Conservation (phyloP, 2,329 filamentous ascomycete genomes). For the Fusarium armeniacum region DNA sequence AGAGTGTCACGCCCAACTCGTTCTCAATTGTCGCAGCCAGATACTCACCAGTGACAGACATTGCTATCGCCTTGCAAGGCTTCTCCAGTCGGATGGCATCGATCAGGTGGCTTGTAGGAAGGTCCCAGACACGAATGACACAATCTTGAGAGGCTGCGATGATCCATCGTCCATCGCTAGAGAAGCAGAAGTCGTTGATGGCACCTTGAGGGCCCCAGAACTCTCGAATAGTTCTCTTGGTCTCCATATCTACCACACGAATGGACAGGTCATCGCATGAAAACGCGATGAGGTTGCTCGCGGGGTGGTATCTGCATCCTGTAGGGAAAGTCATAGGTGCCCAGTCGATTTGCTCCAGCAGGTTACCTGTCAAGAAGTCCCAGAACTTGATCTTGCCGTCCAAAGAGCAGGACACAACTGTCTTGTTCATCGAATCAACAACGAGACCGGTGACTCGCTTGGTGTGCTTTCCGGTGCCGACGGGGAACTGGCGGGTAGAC, state of each 20-base stretch:
- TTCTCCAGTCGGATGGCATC: conserved; percentile 87
- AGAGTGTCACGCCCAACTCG: conserved; percentile 89
- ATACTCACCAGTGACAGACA: conserved; percentile 92
- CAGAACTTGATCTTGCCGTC: conserved; percentile 98
- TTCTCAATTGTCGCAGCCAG: conserved; percentile 90
- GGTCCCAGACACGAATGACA: conserved; percentile 89
- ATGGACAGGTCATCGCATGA: conserved; percentile 91
- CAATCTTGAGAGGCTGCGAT: conserved; percentile 87
- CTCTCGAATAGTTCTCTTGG: conserved; percentile 90
- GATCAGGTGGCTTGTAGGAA: conserved; percentile 94
- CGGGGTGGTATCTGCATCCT: conserved; percentile 82
- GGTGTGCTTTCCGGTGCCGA: conserved; percentile 79
- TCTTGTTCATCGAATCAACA: conserved; percentile 90
- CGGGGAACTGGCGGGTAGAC: conserved; percentile 58
- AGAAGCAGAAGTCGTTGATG: conserved; percentile 89
- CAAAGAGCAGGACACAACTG: conserved; percentile 85
- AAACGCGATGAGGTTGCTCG: conserved; percentile 88
- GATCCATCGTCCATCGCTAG: conserved; percentile 93
- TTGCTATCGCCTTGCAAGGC: conserved; percentile 85
- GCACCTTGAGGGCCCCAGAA: conserved; percentile 83
- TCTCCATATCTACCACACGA: conserved; percentile 90
- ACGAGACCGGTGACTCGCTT: conserved; percentile 87
- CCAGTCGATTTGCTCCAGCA: conserved; percentile 88
- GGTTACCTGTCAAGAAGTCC: conserved; percentile 88
- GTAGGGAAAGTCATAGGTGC: conserved; percentile 79